Conservation (phyloP, 345 rosid genomes). For the Passiflora organensis region DNA sequence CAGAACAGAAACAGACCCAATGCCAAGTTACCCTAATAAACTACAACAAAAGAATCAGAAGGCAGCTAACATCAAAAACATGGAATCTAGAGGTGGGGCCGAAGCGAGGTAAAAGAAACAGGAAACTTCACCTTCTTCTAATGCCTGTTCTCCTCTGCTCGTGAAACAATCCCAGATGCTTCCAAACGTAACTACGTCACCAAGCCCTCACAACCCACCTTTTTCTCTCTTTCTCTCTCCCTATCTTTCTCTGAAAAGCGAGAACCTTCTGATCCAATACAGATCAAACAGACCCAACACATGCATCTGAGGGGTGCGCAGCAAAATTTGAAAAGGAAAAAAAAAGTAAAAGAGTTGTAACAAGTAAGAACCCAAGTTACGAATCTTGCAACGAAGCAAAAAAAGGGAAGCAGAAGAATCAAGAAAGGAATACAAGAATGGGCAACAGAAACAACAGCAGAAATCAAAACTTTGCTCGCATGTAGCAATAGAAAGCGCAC, state of each 20-base stretch:
- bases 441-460: background rate
- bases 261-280: conserved; percentile 77
- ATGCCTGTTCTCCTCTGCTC: conserved; percentile 15
- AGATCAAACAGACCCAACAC: conserved; percentile 77
- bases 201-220: conserved; percentile 27
- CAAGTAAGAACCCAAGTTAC: conserved; percentile 3
- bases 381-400: background rate
- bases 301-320: conserved; percentile 64
- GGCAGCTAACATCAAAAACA: conserved; percentile 15
- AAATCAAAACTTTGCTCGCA: background rate
- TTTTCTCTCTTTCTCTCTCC: too few relatives aligned
- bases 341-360: background rate
- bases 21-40: conserved; percentile 23
- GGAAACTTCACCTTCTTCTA: conserved; percentile 44
- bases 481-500: too few relatives aligned
- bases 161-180: conserved; percentile 29
- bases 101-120: conserved; percentile 20
- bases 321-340: conserved; percentile 12
- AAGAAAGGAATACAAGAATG: background rate
- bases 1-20: conserved; percentile 21
- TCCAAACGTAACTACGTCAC: conserved; percentile 25
- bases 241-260: conserved; percentile 21
- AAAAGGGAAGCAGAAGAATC: background rate
- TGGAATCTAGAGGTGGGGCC: conserved; percentile 27
- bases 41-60: conserved; percentile 4